Base-by-base conservation (phyloP, 495 filamentous ascomycete species). In the Aspergillus biplanus region DNA sequence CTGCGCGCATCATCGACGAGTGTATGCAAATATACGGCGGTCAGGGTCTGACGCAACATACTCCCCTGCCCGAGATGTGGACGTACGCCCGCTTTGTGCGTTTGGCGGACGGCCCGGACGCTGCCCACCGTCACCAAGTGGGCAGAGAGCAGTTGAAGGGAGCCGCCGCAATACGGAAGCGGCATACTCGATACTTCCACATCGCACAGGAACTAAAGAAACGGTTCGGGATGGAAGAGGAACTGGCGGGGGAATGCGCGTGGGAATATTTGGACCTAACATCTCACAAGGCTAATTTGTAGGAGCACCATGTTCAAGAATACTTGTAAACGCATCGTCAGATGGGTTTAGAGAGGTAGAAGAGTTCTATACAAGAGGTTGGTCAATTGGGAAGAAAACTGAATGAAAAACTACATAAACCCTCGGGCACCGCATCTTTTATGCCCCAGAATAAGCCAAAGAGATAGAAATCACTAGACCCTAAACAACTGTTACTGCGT, bases 81-180 rank as follows among this genome's bases (percentile, higher is more conserved):
- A 48, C 57, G 7, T 56, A 46, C 34, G 57, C 50, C 0, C 49
- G 63, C 6, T 47, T 52, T 21, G 39, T 65, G 34, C 35, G 63
- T 3, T 2, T 65, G 3, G 63, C 50, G 13, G 63, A 65, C 33
- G 63, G 63, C 16, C 63, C 63, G 5, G 63, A 65, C 50, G 63
- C 33, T 33, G 63, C 33, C 7, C 63, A 65, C 33, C 13, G 33
- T 4, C 62, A 58, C 33, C 62, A 64, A 48, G 27, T 64, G 21
- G 62, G 62, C 3, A 12, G 61, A 13, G 48, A 52, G 12, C 49
- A 31, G 9, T 31, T 31, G 12, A 27, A 52, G 31, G 15, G 9
- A 5, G 49, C 49, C 3, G 49, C 49, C 6, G 49, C 49, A 12
- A 12, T 31, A 12, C 18, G 49, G 6, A 21, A 52, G 18, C 18